Percentiles rank a stretch among this genome's conserved stretches.
Evolutionary conservation across 202 grass and related monocot genomes (phyloP).

Genomic region (Musa balbisiana): DNA sequence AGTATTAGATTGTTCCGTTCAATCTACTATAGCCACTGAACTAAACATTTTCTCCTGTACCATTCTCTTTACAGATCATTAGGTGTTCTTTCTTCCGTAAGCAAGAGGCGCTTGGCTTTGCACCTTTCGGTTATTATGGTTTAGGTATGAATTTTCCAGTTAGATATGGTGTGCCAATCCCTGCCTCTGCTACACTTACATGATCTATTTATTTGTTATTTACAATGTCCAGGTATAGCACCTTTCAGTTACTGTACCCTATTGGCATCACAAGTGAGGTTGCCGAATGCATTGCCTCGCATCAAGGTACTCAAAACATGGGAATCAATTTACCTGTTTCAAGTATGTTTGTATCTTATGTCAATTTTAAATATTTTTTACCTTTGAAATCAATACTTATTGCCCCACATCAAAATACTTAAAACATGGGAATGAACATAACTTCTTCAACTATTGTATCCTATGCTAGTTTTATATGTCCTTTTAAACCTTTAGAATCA

Average conservation of each 20-base stretch:
- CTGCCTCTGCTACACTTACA: background rate
- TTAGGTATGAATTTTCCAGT: background rate
- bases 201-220: background rate
- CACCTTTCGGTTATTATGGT: background rate
- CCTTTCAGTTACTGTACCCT: constrained; percentile 72
- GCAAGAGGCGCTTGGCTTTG: background rate
- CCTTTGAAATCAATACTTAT: too few relatives aligned
- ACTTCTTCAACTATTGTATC: too few relatives aligned
- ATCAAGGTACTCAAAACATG: constrained; percentile 43
- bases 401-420: too few relatives aligned
- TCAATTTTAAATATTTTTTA: too few relatives aligned
- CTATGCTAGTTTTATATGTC: too few relatives aligned
- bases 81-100: background rate
- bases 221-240: constrained; percentile 48
- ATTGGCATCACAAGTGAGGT: constrained; percentile 71
- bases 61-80: background rate
- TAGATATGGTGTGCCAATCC: background rate
- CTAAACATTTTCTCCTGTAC: too few relatives aligned
- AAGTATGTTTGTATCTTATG: too few relatives aligned
- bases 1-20: too few relatives aligned
- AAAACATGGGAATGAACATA: too few relatives aligned
- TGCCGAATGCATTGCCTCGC: constrained; percentile 48
- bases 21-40: too few relatives aligned
- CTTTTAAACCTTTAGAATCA: background rate
- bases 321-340: too few relatives aligned